Evolutionary conservation across 495 filamentous ascomycete genomes (phyloP).

Genomic region (Filosporella fistucella): DNA sequence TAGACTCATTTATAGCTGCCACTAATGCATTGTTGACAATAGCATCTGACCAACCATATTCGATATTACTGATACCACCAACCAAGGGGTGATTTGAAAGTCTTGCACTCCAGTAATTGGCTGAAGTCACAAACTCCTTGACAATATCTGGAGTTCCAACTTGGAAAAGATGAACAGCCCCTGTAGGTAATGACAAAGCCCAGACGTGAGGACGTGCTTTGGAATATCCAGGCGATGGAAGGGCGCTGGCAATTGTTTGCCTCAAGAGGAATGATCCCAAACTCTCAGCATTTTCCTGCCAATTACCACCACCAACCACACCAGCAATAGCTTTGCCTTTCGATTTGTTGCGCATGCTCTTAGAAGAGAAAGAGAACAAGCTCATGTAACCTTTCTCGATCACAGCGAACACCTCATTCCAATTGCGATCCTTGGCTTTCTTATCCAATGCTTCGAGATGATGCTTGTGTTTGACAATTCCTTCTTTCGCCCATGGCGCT

Average conservation of each 20-base stretch:
- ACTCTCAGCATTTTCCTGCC: constrained; percentile 90
- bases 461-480: constrained; percentile 92
- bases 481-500: constrained; percentile 97
- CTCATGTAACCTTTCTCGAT: constrained; percentile 95
- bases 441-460: constrained; percentile 87
- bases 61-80: constrained; percentile 92
- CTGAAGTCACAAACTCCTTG: constrained; percentile 86
- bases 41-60: constrained; percentile 94
- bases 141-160: constrained; percentile 94
- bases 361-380: constrained; percentile 86
- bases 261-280: constrained; percentile 82
- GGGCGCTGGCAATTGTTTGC: constrained; percentile 85
- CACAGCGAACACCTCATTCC: constrained; percentile 96
- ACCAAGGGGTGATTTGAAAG: constrained; percentile 88
- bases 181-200: constrained; percentile 88
- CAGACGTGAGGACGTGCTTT: constrained; percentile 88
- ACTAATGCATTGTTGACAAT: constrained; percentile 74
- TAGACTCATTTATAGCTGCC: constrained; percentile 40
- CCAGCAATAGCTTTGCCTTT: constrained; percentile 43
- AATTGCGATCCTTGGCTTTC: constrained; percentile 86
- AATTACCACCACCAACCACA: constrained; percentile 90
- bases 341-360: constrained; percentile 64
- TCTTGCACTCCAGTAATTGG: constrained; percentile 96
- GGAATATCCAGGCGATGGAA: constrained; percentile 90
- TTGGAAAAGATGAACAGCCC: constrained; percentile 95